phyloP scores from a whole-genome alignment of 306 rosid species.

The Vigna hirtella region DNA sequence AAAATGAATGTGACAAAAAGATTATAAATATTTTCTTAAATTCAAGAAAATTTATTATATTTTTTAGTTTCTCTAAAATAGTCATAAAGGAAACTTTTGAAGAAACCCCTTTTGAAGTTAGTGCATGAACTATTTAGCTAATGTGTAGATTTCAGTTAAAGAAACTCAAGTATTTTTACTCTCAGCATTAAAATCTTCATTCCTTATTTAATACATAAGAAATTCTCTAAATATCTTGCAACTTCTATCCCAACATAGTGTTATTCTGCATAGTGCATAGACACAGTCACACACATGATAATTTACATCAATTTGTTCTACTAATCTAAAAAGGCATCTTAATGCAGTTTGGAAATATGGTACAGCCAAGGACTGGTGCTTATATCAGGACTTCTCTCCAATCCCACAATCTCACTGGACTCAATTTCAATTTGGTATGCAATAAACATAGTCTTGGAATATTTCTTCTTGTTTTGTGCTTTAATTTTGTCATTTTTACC shows the following conservation, averaged over 20 bases:
- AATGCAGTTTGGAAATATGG: constrained; percentile 84
- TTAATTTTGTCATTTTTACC: no score
- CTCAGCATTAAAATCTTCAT: not conserved
- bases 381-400: constrained; percentile 75
- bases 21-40: not conserved
- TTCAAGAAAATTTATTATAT: no score
- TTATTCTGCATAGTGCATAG: not conserved
- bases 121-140: not conserved
- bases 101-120: no score
- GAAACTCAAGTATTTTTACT: no score
- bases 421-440: constrained; percentile 61
- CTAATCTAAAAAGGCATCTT: constrained; percentile 6
- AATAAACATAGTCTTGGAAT: constrained; percentile 34
- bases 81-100: no score
- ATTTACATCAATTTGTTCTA: not conserved
- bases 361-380: constrained; percentile 79
- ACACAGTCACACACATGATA: not conserved
- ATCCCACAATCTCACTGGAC: constrained; percentile 70
- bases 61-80: no score
- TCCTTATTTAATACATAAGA: not conserved
- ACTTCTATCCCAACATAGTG: not conserved
- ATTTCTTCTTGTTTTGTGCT: not conserved
- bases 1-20: not conserved
- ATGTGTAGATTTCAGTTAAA: not conserved
- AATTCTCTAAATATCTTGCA: not conserved